A percentile compares a stretch with the other conserved stretches of the same genome.
Evolutionary conservation across 139 green algal genomes (phyloP).

Genomic region (Deuterostichococcus epilithicus): DNA sequence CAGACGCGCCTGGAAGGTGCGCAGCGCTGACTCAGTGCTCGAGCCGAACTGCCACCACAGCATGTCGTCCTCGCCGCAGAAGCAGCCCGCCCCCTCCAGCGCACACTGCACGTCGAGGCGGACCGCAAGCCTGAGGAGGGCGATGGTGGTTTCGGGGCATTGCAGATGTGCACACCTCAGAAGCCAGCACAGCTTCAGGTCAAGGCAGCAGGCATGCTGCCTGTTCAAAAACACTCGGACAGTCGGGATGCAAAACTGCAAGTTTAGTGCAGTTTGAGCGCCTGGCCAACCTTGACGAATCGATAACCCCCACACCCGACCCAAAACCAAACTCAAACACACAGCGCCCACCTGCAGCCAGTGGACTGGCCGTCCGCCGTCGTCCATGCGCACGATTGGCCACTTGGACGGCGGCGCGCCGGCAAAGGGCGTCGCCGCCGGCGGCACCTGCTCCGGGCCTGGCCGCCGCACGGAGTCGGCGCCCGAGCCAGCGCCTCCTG

Average conservation of each 20-base stretch:
- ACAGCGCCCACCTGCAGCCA: constrained; percentile 44
- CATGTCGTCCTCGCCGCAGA: constrained; percentile 53
- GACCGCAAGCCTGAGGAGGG: too few relatives aligned
- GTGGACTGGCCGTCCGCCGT: constrained; percentile 57
- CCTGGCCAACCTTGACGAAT: too few relatives aligned
- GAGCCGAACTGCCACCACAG: constrained; percentile 61
- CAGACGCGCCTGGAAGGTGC: constrained; percentile 46
- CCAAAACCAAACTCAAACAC: too few relatives aligned
- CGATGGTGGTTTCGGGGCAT: too few relatives aligned
- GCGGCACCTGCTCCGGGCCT: neutral
- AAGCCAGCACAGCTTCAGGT: too few relatives aligned
- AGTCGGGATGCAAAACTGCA: too few relatives aligned
- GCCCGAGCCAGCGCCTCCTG: constrained; percentile 1
- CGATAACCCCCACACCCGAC: too few relatives aligned
- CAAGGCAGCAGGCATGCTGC: too few relatives aligned
- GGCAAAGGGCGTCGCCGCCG: neutral
- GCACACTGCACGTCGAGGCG: neutral
- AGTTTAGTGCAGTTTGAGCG: too few relatives aligned
- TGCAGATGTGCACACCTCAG: too few relatives aligned
- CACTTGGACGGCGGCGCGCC: constrained; percentile 19
- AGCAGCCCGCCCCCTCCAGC: constrained; percentile 40
- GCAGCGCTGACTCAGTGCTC: constrained; percentile 43
- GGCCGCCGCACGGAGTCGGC: neutral
- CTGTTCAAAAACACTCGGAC: too few relatives aligned
- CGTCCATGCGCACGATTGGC: constrained; percentile 56